These are phyloP conservation scores for Neocallimastix lanati DNA, from an alignment of 192 early-diverging fungal species.

Conservation along the genomic window DNA sequence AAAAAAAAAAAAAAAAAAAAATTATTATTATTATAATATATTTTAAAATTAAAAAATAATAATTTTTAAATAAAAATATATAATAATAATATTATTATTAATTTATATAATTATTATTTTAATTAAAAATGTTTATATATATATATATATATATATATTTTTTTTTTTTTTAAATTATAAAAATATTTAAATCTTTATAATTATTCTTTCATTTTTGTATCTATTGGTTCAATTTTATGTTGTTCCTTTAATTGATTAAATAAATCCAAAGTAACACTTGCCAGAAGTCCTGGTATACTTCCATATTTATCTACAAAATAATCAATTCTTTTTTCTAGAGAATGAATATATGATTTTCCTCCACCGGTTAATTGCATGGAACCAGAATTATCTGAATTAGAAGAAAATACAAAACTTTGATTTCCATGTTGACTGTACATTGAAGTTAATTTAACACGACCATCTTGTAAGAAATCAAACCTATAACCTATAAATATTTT, in stretches of 20 bases:
- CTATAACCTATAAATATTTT: conserved; percentile 12
- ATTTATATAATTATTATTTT: too few relatives aligned
- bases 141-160: too few relatives aligned
- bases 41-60: too few relatives aligned
- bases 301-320: conserved; percentile 50
- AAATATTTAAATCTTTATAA: too few relatives aligned
- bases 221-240: too few relatives aligned
- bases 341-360: conserved; percentile 35
- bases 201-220: too few relatives aligned
- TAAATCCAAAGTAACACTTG: conserved; percentile 46
- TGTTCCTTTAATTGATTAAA: conserved; percentile 1
- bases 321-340: conserved; percentile 28
- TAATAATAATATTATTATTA: too few relatives aligned
- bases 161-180: too few relatives aligned
- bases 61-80: too few relatives aligned
- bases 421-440: conserved; percentile 37
- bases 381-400: conserved; percentile 40
- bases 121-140: too few relatives aligned
- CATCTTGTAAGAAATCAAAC: conserved; percentile 43
- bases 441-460: conserved; percentile 55
- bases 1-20: too few relatives aligned
- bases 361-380: conserved; percentile 51
- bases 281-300: conserved; percentile 69
- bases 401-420: conserved; percentile 56
- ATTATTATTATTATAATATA: too few relatives aligned